Percentiles rank a stretch among this genome's conserved stretches.
Evolutionary conservation across 1,139 yeast genomes (phyloP).

Genomic region (Sugiyamaella grinbergsii): DNA sequence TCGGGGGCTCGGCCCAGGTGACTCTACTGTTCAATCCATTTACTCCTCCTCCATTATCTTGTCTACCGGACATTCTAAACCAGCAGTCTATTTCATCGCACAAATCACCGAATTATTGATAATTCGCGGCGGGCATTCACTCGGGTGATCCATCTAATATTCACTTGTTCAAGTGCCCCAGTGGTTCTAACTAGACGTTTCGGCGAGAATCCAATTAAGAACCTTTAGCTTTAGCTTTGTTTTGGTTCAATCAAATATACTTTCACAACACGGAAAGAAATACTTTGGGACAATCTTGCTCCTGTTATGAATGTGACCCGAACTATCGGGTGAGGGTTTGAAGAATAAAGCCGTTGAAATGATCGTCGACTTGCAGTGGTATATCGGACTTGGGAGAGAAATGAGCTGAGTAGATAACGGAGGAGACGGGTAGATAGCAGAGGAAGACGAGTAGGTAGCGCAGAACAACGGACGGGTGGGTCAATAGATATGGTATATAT

Average conservation of each 20-base stretch:
- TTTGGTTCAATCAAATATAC: neutral
- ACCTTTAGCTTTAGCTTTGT: neutral
- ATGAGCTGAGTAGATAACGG: too few species aligned
- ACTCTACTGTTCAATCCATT: neutral
- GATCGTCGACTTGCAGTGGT: slow-evolving; percentile 1
- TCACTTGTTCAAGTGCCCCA: too few species aligned
- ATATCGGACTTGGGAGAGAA: too few species aligned
- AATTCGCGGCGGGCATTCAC: neutral
- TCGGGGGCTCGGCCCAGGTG: neutral
- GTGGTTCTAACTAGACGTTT: too few species aligned
- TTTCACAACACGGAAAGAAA: neutral
- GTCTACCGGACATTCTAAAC: slow-evolving; percentile 3
- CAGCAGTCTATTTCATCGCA: neutral
- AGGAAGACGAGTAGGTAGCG: too few species aligned
- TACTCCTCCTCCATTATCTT: neutral
- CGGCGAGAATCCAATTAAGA: neutral
- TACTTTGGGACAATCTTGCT: neutral
- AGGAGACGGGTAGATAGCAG: too few species aligned
- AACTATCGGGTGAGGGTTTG: slow-evolving; percentile 7
- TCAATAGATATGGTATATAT: too few species aligned
- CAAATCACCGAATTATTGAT: neutral
- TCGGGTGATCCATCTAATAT: neutral
- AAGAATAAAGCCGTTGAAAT: slow-evolving; percentile 3
- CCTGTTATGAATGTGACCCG: too few species aligned
- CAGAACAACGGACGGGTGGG: too few species aligned